Evolutionary conservation across 2,329 filamentous ascomycete species (phyloP).

Genomic region (Ophiostoma sp.): DNA sequence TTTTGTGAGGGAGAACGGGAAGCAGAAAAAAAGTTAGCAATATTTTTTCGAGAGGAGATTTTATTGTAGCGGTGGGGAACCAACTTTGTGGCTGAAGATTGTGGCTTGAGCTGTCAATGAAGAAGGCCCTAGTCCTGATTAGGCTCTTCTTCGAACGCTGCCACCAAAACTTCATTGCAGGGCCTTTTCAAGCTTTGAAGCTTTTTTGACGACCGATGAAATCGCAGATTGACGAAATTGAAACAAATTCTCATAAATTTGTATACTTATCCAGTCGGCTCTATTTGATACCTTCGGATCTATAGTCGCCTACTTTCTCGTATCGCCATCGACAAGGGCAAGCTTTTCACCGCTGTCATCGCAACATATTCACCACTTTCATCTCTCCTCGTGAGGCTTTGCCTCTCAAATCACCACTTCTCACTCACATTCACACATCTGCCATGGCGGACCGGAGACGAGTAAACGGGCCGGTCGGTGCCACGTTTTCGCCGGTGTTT

Average conservation of each 20-base stretch:
- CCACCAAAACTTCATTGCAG: conserved; percentile 17
- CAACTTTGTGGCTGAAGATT: conserved; percentile 3
- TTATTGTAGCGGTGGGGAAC: conserved; percentile 23
- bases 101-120: conserved; percentile 18
- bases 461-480: conserved; percentile 81
- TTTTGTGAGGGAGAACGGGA: conserved; percentile 10
- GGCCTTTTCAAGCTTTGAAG: background rate
- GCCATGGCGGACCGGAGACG: conserved; percentile 80
- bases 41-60: conserved; percentile 21
- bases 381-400: background rate
- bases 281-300: no score
- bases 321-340: no score
- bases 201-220: background rate
- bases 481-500: conserved; percentile 72
- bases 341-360: background rate
- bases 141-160: background rate
- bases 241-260: background rate
- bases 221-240: background rate
- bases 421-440: background rate
- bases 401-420: background rate
- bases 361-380: background rate
- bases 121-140: background rate
- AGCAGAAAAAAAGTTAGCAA: conserved; percentile 12
- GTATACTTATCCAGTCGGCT: no score
- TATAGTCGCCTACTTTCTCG: no score